Percentiles rank a stretch among this genome's conserved stretches.
Evolutionary conservation across 2,329 filamentous ascomycete genomes (phyloP).

Genomic region (Trichoderma arundinaceum): DNA sequence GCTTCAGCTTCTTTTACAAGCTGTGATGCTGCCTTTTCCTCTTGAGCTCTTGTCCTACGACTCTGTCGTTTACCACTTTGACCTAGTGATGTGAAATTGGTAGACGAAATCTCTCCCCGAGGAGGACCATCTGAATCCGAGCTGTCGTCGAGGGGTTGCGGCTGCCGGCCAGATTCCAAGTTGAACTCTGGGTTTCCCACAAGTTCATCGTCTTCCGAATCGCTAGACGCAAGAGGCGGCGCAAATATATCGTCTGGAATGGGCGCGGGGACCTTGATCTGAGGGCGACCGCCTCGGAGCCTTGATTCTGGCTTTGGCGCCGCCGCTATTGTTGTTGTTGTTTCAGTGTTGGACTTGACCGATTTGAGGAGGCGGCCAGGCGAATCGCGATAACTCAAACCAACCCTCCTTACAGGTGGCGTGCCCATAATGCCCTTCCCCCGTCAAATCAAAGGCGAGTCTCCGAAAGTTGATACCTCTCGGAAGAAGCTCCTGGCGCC

Average conservation of each 20-base stretch:
- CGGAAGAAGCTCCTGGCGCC: neutral
- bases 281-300: neutral
- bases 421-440: conserved; percentile 7
- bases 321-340: neutral
- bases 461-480: neutral
- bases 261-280: conserved; percentile 10
- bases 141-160: conserved; percentile 33
- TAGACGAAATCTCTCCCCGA: conserved; percentile 44
- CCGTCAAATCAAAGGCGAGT: neutral
- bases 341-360: neutral
- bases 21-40: neutral
- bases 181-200: conserved; percentile 35
- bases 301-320: conserved; percentile 1
- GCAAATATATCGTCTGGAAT: conserved; percentile 31
- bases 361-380: conserved; percentile 10
- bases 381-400: conserved; percentile 2
- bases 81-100: conserved; percentile 40
- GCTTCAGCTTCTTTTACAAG: neutral
- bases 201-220: conserved; percentile 32
- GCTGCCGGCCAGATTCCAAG: neutral
- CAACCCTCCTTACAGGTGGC: conserved; percentile 9
- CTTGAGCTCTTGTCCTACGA: conserved; percentile 5
- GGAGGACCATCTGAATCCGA: conserved; percentile 39
- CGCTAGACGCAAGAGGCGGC: conserved; percentile 41
- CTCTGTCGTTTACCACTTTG: neutral